phyloP scores from a whole-genome alignment of 1,139 yeast species.

The Hanseniaspora gamundiae region DNA sequence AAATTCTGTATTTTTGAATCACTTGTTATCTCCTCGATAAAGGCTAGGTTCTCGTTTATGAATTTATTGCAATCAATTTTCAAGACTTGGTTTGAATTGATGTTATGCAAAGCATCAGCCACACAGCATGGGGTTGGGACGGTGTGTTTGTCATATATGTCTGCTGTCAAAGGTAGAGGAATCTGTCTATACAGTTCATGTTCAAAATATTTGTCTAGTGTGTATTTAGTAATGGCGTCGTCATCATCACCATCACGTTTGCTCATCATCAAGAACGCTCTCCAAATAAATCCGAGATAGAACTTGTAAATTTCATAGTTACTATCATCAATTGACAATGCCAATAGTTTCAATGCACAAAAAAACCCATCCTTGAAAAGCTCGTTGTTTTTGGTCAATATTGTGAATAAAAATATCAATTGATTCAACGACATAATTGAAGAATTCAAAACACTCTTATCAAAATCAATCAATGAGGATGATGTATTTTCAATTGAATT shows the following conservation, averaged over 20 bases:
- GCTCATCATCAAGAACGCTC: conserved; percentile 48
- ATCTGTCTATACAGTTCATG: conserved; percentile 21
- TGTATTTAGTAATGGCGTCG: conserved; percentile 34
- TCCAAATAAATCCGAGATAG: conserved; percentile 40
- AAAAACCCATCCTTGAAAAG: conserved; percentile 24
- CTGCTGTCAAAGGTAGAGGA: background rate
- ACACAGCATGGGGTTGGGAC: conserved; percentile 5
- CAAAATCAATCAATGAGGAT: conserved; percentile 28
- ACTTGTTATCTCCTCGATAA: background rate
- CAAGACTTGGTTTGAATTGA: background rate
- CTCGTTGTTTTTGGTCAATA: conserved; percentile 26
- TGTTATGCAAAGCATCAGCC: background rate
- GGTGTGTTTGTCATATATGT: background rate
- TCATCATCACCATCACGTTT: conserved; percentile 42
- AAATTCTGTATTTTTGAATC: background rate
- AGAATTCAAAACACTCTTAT: conserved; percentile 12
- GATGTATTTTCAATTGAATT: too few relatives aligned
- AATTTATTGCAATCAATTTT: background rate
- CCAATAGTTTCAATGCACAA: conserved; percentile 32
- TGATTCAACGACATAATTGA: conserved; percentile 34
- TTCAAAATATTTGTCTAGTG: conserved; percentile 27
- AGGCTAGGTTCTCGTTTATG: background rate
- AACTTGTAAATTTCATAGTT: conserved; percentile 23
- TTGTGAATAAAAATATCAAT: conserved; percentile 46
- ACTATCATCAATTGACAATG: conserved; percentile 22